Base-by-base conservation (phyloP, 305 asterid species). In the Fraxinus xanthoxyloides region DNA sequence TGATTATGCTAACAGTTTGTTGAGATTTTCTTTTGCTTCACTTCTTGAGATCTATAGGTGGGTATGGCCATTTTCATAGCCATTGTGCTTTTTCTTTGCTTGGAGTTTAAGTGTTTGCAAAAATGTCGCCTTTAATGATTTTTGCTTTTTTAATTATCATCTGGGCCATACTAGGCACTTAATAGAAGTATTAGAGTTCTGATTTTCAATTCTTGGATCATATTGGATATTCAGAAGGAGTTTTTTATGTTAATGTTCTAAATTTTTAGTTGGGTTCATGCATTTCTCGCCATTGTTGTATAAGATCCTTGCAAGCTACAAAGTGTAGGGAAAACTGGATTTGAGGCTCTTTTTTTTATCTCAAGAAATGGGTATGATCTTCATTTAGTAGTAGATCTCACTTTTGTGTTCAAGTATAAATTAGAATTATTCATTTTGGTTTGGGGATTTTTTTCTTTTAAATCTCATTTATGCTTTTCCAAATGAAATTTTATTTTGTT, bases 11-110 rank as follows among this genome's bases (percentile, higher is more conserved):
- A 43, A 86, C 88, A 77, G 75, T 86, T 87, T 88, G 81, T 82
- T 86, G 87, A 87, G 83, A 76, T 82, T 90, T 84, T 78, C 87
- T 86, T 87, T 85, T 77, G 89, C 85, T 90, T 87, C 88, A 88
- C 89, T 91, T 87, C 90, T 84, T 90, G 91, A 90, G 97, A 90
- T 91, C 97, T 89, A 85, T 82, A 88, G 91, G 89, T 95, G 91
- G 96, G 92, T 88, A 89, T 86, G 94, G 4, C 80, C 79, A 34
- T 85, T 86, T 79, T 76, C 77, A 30, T 75, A 76, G 85, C 77
- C 81, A 79, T 70, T 82, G 23, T 75, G 79, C 77, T 84, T 79
- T 82, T 82, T 85, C n/a, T 84, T 88, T 83, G 77, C 92, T 89
- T 91, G 74, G 77, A 80, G 54, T 88, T 87, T 86, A 90, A 90